Evolutionary conservation across 129 eudicot genomes (phyloP), one percentile per base, ranked within the genome.

Genomic region (Pulicaria dysenterica): DNA sequence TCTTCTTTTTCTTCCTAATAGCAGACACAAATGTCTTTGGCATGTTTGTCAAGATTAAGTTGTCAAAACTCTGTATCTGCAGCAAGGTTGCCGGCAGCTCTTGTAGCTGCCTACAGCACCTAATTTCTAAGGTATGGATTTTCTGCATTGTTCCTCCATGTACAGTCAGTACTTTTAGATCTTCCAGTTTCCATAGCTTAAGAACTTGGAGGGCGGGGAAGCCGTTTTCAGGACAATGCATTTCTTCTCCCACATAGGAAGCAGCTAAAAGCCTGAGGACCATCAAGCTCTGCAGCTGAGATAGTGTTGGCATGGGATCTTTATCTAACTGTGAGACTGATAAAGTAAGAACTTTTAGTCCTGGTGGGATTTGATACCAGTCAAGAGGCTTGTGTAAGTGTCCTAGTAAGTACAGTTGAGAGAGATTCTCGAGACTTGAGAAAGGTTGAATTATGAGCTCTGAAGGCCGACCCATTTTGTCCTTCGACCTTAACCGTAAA

Each of bases 301-400:
- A 62, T 41, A 78, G 66, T 4, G 77, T 70, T n/a, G 58, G 77
- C 82, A 78, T 70, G 15, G 82, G 82, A 70, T 78, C 82, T 42
- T 78, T 5, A 2, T 42, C 50, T 43, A 78, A 72, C 42, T 43
- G 51, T 12, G 82, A 78, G 72, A 78, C 66, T 31, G 82, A 78
- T 78, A 78, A 61, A 6, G 82, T 78, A 39, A 78, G 67, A 36
- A 62, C 77, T 57, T 70, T 70, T 50, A 78, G 72, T 62, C 66
- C 82, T 31, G 41, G 17, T 31, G 82, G 77, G 37, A 78, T 41
- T 16, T 70, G 59, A 51, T 70, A 70, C 82, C 82, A 78, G 31
- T 17, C 58, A 71, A 63, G 38, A 14, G 74, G 31, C 4, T 70
- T 44, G 5, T 8, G 71, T 40, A 70, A 62, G 24, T 48, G 5